phyloP scores from a whole-genome alignment of 2,329 filamentous ascomycete genomes.

The Eutypella sp. region DNA sequence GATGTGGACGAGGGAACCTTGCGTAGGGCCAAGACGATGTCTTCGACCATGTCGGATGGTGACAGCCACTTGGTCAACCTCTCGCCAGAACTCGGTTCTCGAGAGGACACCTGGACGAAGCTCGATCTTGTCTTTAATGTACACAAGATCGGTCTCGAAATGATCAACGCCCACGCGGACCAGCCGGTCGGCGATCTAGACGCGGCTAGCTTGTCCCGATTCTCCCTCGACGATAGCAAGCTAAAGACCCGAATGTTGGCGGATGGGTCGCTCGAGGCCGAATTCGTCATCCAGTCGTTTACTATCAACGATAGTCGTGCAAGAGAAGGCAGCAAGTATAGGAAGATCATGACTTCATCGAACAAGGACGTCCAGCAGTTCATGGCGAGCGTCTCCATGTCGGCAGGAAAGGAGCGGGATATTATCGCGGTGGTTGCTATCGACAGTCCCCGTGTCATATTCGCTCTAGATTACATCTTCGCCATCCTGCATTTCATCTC shows the following conservation, averaged over 20 bases:
- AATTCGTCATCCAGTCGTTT: slow-evolving; percentile 89
- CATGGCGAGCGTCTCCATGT: slow-evolving; percentile 95
- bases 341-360: slow-evolving; percentile 95
- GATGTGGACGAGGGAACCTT: slow-evolving; percentile 60
- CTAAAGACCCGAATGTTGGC: slow-evolving; percentile 91
- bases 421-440: slow-evolving; percentile 89
- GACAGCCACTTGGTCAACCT: slow-evolving; percentile 48
- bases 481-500: slow-evolving; percentile 80
- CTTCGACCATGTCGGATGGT: slow-evolving; percentile 30
- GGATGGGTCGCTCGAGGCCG: slow-evolving; percentile 85
- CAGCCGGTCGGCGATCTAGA: slow-evolving; percentile 75
- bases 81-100: slow-evolving; percentile 64
- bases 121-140: slow-evolving; percentile 89
- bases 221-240: slow-evolving; percentile 88
- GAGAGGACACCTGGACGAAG: slow-evolving; percentile 78
- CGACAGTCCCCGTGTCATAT: slow-evolving; percentile 90
- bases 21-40: slow-evolving; percentile 42
- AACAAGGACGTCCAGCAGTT: slow-evolving; percentile 96
- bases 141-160: slow-evolving; percentile 79
- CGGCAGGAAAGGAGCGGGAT: slow-evolving; percentile 73
- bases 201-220: slow-evolving; percentile 80
- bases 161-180: slow-evolving; percentile 71
- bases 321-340: slow-evolving; percentile 88
- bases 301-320: slow-evolving; percentile 91
- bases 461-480: slow-evolving; percentile 93